Percentiles rank a stretch among this genome's conserved stretches.
Conservation (phyloP, 208 protist genomes). For the Trypanosoma congolense region DNA sequence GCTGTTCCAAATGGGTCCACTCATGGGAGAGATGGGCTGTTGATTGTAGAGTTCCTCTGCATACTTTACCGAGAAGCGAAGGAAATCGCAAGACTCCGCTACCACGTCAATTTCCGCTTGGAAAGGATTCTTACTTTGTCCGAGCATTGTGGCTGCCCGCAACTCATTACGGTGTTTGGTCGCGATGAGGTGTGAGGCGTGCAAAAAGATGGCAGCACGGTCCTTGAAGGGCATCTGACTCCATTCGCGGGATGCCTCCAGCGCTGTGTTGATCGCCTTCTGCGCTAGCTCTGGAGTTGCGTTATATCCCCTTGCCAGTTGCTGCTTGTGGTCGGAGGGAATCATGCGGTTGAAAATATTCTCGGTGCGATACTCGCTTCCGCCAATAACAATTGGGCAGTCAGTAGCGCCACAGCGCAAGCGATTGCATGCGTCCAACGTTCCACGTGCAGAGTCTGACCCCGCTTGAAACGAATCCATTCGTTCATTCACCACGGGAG, state of each 20-base stretch:
- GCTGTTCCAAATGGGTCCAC: slow-evolving; percentile 91
- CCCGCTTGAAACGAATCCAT: slow-evolving; percentile 86
- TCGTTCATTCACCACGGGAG: slow-evolving; percentile 77
- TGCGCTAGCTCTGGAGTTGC: slow-evolving; percentile 80
- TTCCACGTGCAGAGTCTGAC: slow-evolving; percentile 46
- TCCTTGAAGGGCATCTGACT: slow-evolving; percentile 82
- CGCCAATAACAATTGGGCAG: slow-evolving; percentile 89
- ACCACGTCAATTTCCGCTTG: slow-evolving; percentile 97
- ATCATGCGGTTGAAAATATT: slow-evolving; percentile 60
- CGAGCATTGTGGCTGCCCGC: slow-evolving; percentile 93
- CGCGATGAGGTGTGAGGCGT: slow-evolving; percentile 85
- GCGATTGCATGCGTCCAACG: slow-evolving; percentile 66
- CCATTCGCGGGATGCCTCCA: slow-evolving; percentile 80
- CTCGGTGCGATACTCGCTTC: slow-evolving; percentile 78
- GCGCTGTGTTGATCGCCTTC: slow-evolving; percentile 82
- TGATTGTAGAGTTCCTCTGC: slow-evolving; percentile 88
- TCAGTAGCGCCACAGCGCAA: slow-evolving; percentile 51
- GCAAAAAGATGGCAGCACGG: slow-evolving; percentile 92
- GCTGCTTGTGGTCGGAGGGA: slow-evolving; percentile 74
- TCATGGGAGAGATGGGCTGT: slow-evolving; percentile 79
- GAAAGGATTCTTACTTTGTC: slow-evolving; percentile 96
- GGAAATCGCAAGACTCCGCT: slow-evolving; percentile 94
- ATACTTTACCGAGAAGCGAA: slow-evolving; percentile 94
- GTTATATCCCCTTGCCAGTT: slow-evolving; percentile 78
- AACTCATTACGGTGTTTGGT: slow-evolving; percentile 86